phyloP scores from a whole-genome alignment of 2,329 filamentous ascomycete species.

The Blastomyces silverae region DNA sequence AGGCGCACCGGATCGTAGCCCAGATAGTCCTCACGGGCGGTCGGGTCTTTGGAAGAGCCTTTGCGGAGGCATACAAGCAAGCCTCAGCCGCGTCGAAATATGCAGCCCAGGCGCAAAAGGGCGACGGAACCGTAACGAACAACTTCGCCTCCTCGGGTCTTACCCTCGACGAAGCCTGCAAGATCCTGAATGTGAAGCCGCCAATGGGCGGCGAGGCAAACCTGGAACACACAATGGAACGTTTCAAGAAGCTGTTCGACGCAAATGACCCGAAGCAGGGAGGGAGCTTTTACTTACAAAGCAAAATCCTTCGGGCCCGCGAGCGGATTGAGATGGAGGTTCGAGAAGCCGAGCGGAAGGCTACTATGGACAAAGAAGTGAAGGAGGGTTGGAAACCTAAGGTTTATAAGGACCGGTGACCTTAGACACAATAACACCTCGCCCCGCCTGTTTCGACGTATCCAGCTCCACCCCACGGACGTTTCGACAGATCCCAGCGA shows the following conservation, averaged over 20 bases:
- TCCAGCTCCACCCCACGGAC: neutral
- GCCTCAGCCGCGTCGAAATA: constrained; percentile 81
- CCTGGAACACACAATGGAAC: constrained; percentile 69
- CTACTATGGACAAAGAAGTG: constrained; percentile 67
- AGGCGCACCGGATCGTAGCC: constrained; percentile 93
- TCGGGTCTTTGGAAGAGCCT: constrained; percentile 86
- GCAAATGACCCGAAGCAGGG: constrained; percentile 91
- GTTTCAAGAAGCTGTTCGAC: constrained; percentile 94
- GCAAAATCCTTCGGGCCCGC: constrained; percentile 85
- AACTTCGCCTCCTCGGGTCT: constrained; percentile 63
- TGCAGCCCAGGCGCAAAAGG: constrained; percentile 58
- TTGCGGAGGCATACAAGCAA: constrained; percentile 92
- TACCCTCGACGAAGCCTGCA: constrained; percentile 92
- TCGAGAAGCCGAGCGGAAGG: constrained; percentile 62
- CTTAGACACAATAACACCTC: neutral
- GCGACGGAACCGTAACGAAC: constrained; percentile 41
- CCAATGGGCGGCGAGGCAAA: constrained; percentile 71
- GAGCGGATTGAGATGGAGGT: constrained; percentile 89
- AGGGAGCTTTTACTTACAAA: constrained; percentile 96
- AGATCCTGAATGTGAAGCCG: constrained; percentile 91
- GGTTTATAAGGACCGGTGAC: constrained; percentile 76
- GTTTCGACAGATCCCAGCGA: neutral
- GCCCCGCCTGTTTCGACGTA: neutral
- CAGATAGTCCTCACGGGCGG: constrained; percentile 86
- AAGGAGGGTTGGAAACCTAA: constrained; percentile 91